These are phyloP conservation scores for Ochromonas danica DNA, from an alignment of 108 stramenopile genomes.

Conservation along the genomic window DNA sequence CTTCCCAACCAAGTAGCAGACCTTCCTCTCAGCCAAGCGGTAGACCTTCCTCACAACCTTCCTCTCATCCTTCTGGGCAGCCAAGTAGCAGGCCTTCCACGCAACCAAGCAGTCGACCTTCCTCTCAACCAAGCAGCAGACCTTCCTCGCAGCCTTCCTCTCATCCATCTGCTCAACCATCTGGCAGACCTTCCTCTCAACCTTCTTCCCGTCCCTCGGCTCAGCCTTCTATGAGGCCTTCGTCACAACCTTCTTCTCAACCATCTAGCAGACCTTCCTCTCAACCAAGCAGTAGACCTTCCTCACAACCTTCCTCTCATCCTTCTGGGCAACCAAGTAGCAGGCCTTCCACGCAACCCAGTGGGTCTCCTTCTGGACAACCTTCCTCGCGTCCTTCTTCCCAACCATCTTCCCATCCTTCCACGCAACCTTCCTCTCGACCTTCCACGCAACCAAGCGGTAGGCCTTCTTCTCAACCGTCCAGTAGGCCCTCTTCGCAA, in stretches of 20 bases:
- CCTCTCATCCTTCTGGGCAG: background rate
- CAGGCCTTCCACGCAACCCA: too few species aligned
- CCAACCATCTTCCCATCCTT: background rate
- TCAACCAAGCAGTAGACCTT: too few species aligned
- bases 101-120: background rate
- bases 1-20: background rate
- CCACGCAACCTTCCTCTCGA: too few species aligned
- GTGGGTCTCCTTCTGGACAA: background rate
- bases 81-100: background rate
- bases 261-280: background rate
- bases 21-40: background rate
- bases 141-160: background rate
- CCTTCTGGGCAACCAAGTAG: too few species aligned
- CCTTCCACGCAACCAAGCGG: background rate
- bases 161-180: background rate
- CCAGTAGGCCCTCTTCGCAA: too few species aligned
- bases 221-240: background rate
- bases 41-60: background rate
- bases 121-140: background rate
- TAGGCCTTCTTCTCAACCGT: too few species aligned
- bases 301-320: too few species aligned
- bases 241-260: constrained; percentile 9
- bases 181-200: background rate
- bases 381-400: too few species aligned
- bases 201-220: background rate